Percentiles rank a stretch among this genome's conserved stretches.
Conservation (phyloP, 2,329 filamentous ascomycete genomes). For the Hypoxylon sp. region DNA sequence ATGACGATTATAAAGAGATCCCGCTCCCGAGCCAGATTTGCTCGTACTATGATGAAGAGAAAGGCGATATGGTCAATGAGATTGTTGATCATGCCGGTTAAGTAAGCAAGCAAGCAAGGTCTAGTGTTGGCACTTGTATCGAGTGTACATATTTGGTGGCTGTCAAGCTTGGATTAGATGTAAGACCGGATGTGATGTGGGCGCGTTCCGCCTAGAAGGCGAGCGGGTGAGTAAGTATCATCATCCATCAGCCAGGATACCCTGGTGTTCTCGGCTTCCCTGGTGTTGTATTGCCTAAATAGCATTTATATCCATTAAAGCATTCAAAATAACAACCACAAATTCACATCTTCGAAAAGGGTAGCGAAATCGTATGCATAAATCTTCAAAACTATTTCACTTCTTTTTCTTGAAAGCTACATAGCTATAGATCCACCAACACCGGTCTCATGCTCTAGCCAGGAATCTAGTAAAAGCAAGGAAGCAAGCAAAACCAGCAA, state of each 20-base stretch:
- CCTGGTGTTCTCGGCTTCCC: conserved; percentile 8
- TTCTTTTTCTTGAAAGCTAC: conserved; percentile 17
- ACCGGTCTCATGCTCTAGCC: conserved; percentile 41
- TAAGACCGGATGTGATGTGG: conserved; percentile 29
- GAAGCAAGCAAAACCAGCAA: neutral
- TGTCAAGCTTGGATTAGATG: conserved; percentile 30
- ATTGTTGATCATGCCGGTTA: conserved; percentile 95
- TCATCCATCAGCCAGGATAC: conserved; percentile 32
- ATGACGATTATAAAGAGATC: conserved; percentile 88
- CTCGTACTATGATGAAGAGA: conserved; percentile 76
- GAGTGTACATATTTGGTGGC: conserved; percentile 16
- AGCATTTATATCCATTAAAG: conserved; percentile 41
- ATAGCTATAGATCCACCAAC: conserved; percentile 39
- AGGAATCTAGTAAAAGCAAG: conserved; percentile 28
- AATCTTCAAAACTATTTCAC: conserved; percentile 2
- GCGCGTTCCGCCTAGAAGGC: conserved; percentile 11
- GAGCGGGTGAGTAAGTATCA: conserved; percentile 13
- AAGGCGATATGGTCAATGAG: conserved; percentile 87
- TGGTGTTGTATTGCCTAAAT: conserved; percentile 45
- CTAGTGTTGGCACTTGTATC: too few relatives aligned
- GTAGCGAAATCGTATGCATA: neutral
- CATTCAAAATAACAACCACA: conserved; percentile 23
- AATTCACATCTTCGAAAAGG: conserved; percentile 3
- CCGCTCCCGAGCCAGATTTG: conserved; percentile 92
- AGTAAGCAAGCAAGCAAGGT: too few relatives aligned